Evolutionary conservation across 192 early-diverging fungal species (phyloP), one percentile per base, ranked within the genome.

Genomic region (Martensiomyces pterosporus): DNA sequence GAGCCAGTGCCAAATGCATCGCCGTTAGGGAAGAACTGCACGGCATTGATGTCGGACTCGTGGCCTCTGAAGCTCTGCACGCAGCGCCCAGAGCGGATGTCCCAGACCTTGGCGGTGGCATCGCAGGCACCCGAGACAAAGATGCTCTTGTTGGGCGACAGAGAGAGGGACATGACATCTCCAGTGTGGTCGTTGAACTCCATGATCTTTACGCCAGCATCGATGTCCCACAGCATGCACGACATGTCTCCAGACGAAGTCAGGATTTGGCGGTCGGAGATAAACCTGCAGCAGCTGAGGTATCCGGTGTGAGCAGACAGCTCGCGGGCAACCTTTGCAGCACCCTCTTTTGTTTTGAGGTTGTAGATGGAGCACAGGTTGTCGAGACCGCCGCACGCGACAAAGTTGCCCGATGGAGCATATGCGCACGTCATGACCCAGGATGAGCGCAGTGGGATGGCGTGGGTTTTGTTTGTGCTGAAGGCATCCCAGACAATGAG

Each of bases 371-470:
- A 95, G 77, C 97, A 99, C 56, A 99, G 86, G 75, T 98, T 98
- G 78, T 99, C 97, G 45, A 99, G 83, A 54, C 97, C 97, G 71
- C 97, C 97, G 72, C 97, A 99, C 36, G 97, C 97, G 16, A 99
- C 97, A 77, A 93, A 94, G 69, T 89, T 92, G 19, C 97, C 93
- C 9, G 93, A 96, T 4, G 97, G 97, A 35, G 97, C 92, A 51
- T 97, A 99, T 3, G 97, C 93, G 59, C 94, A 97, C 21, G 97
- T 98, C 97, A 99, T 99, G 60, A 99, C 95, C 97, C 97, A 99
- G 10, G 95, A 98, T 2, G 97, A 99, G 9, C 92, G 88, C 43
- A 99, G 70, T 1, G 97, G 97, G 57, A 99, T 98, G 15, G 97
- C 95, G 69, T 98, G 92, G 24, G 97, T 89, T 75, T 99, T 99